These are phyloP conservation scores for Saccharomycopsis sp. DNA, from an alignment of 805 yeast genomes.

Conservation along the genomic window DNA sequence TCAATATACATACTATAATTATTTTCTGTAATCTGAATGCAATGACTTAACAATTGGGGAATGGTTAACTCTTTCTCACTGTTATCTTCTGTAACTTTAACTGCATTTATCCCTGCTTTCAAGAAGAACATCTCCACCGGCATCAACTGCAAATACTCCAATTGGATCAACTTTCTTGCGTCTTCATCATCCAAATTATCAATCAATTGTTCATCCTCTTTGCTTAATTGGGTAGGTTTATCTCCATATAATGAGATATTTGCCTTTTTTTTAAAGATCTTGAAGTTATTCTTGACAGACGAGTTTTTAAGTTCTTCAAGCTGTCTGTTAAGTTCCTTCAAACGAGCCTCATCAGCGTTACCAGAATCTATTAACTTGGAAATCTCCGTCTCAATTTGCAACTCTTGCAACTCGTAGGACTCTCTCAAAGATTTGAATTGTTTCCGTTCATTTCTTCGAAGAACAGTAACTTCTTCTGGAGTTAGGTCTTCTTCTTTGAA, in stretches of 20 bases:
- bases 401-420: conserved; percentile 45
- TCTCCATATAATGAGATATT: conserved; percentile 14
- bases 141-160: conserved; percentile 56
- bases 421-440: conserved; percentile 67
- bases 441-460: conserved; percentile 64
- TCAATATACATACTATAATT: neutral
- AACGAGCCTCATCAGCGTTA: conserved; percentile 28
- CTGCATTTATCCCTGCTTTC: conserved; percentile 45
- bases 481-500: conserved; percentile 30
- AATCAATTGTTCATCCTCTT: conserved; percentile 31
- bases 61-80: conserved; percentile 20
- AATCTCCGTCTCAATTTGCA: conserved; percentile 31
- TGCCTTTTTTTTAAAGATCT: conserved; percentile 3
- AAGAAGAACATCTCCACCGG: conserved; percentile 73
- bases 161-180: conserved; percentile 29
- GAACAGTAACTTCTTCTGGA: conserved; percentile 71
- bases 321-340: conserved; percentile 25
- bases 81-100: conserved; percentile 29
- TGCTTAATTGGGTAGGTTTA: conserved; percentile 1
- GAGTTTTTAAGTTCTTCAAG: conserved; percentile 5
- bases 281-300: conserved; percentile 5
- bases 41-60: neutral
- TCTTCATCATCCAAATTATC: conserved; percentile 27
- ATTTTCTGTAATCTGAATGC: neutral
- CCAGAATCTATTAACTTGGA: conserved; percentile 5